phyloP scores from a whole-genome alignment of 768 basidiomycete genomes.

The Pleurotus tuoliensis region DNA sequence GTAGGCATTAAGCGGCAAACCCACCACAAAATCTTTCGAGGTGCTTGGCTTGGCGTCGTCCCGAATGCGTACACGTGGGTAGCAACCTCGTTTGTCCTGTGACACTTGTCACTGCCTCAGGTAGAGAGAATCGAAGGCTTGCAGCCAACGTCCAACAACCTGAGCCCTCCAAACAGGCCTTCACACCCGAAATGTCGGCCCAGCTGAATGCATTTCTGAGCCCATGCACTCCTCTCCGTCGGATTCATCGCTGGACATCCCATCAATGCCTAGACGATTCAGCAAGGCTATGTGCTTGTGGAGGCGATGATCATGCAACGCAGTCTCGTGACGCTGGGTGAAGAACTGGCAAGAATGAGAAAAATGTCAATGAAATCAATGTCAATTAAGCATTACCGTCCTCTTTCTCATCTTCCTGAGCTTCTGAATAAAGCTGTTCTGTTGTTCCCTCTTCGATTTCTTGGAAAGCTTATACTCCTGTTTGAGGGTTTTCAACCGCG shows the following conservation, averaged over 20 bases:
- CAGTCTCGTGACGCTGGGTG: no score
- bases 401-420: no score
- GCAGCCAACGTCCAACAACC: slow-evolving; percentile 13
- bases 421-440: slow-evolving; percentile 3
- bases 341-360: no score
- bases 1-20: no score
- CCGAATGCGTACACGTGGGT: no score
- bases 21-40: no score
- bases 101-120: no score
- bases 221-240: slow-evolving; percentile 3
- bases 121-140: slow-evolving; percentile 11
- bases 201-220: neutral
- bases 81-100: no score
- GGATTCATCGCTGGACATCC: slow-evolving; percentile 23
- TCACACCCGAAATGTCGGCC: slow-evolving; percentile 9
- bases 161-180: slow-evolving; percentile 14
- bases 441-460: neutral
- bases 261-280: slow-evolving; percentile 16
- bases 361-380: no score
- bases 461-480: neutral
- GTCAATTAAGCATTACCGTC: no score
- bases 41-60: no score
- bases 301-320: no score
- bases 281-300: slow-evolving; percentile 9
- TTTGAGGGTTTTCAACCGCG: slow-evolving; percentile 3